Evolutionary conservation across 2,329 filamentous ascomycete species (phyloP), one percentile per base, ranked within the genome.

Genomic region (Botrytis byssoidea): DNA sequence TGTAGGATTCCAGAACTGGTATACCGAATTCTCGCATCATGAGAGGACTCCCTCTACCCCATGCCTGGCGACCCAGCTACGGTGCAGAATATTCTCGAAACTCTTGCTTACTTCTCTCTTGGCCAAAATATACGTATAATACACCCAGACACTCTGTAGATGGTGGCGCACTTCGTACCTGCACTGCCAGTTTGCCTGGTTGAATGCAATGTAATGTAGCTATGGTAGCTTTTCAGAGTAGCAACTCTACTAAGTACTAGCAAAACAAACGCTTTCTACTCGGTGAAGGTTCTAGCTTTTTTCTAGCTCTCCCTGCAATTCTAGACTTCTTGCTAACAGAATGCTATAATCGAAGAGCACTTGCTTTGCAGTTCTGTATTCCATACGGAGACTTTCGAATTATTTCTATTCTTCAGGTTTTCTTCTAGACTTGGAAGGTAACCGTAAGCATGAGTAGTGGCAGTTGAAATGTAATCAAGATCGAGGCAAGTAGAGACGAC

Each of bases 201-300:
- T 42, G 25, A 63, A 35, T 67, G 64, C 32, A 51, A n/a, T 48
- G 32, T 4, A 67, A 55, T 67, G 65, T 67, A 51, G 44, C 65
- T 40, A 55, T 48, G n/a, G 46, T 67, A 51, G 64, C 29, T 25
- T 48, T 35, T 37, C 60, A 63, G 10, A 63, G 37, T 29, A 44
- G 40, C 40, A 29, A 46, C 8, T 57, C n/a, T 57, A 57, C 51
- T n/a, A 65, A 20, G 3, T 44, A 29, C 25, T 68, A 29, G 65
- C 44, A n/a, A 55, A 55, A 42, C 25, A 55, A 29, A 68, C 48
- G 51, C 48, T 68, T 68, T 35, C 51, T 68, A 68, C 48, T 68
- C 48, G 65, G 65, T 55, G 65, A 68, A 25, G 22, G 35, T 68
- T 55, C 48, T n/a, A 55, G 32, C 29, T 14, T 22, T 16, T 66